Percentiles rank a stretch among this genome's conserved stretches.
Conservation (phyloP, 1,284 basidiomycete species). For the Cystobasidium slooffiae region DNA sequence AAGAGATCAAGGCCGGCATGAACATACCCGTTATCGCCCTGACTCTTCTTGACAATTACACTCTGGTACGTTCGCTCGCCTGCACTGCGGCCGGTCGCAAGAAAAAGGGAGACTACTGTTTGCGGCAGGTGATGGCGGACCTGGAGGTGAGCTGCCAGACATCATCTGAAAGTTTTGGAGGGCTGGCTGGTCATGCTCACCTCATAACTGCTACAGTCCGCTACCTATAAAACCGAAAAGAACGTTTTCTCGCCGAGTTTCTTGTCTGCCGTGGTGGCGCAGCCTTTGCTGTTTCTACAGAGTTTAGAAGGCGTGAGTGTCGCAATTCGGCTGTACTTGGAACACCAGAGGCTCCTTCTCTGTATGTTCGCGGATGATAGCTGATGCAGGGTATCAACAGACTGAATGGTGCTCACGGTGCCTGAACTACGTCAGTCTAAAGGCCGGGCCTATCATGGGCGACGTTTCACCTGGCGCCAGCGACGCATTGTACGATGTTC, state of each 20-base stretch:
- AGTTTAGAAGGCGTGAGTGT: conserved; percentile 19
- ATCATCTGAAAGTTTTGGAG: conserved; percentile 22
- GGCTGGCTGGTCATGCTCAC: background rate
- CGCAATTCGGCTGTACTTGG: no score
- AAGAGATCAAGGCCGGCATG: conserved; percentile 13
- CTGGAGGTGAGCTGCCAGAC: background rate
- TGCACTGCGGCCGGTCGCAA: conserved; percentile 24
- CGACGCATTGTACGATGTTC: background rate
- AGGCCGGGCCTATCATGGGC: conserved; percentile 29
- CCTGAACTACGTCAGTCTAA: conserved; percentile 16
- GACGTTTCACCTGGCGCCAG: conserved; percentile 11
- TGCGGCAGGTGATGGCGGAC: background rate
- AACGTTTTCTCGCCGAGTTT: conserved; percentile 1
- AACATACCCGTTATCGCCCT: conserved; percentile 12
- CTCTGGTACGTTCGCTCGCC: background rate
- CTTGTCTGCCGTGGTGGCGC: conserved; percentile 16
- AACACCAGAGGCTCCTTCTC: no score
- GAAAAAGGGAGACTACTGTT: conserved; percentile 25
- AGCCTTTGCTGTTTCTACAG: conserved; percentile 25
- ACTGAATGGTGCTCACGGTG: conserved; percentile 26
- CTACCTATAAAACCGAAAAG: background rate
- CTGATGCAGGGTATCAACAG: background rate
- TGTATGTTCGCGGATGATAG: no score
- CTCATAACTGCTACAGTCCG: background rate
- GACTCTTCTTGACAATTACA: conserved; percentile 23